phyloP scores from a whole-genome alignment of 306 rosid species.

The Ochetophila trinervis region DNA sequence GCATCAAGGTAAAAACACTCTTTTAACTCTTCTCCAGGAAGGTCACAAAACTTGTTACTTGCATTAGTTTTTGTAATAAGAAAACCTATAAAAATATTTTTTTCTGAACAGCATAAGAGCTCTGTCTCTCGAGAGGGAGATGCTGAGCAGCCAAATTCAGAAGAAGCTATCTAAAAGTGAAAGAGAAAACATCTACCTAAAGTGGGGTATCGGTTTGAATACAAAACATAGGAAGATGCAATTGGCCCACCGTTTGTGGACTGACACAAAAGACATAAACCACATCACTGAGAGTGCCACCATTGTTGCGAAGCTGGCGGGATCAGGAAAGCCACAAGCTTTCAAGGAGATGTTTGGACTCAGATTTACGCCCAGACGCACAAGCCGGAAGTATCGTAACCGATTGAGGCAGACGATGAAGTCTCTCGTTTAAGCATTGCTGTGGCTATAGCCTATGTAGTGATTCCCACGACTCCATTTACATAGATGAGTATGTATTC shows the following conservation, averaged over 20 bases:
- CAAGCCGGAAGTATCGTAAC: conserved; percentile 40
- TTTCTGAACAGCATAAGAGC: conserved; percentile 49
- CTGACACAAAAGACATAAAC: conserved; percentile 46
- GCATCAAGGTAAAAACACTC: conserved; percentile 49
- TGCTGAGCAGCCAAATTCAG: conserved; percentile 74
- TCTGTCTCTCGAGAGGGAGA: conserved; percentile 71
- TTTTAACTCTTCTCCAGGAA: neutral
- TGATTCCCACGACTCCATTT: conserved; percentile 19
- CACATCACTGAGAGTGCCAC: conserved; percentile 73
- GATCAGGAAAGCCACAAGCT: conserved; percentile 77
- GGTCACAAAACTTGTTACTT: neutral
- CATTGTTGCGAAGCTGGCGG: conserved; percentile 70
- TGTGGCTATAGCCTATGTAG: conserved; percentile 18
- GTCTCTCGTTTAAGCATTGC: conserved; percentile 40
- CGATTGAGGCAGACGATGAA: conserved; percentile 47
- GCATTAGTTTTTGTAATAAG: neutral
- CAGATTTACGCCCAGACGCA: conserved; percentile 69
- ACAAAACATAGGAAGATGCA: conserved; percentile 68
- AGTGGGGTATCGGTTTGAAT: conserved; percentile 67
- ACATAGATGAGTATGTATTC: conserved; percentile 27
- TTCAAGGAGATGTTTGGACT: conserved; percentile 99
- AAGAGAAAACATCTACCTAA: conserved; percentile 56
- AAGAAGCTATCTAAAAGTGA: conserved; percentile 55
- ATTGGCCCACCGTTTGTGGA: conserved; percentile 66
- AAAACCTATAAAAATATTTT: neutral